Percentiles rank a stretch among this genome's conserved stretches.
phyloP scores from a whole-genome alignment of 129 eudicot species.

The Pseudognaphalium luteoalbum region DNA sequence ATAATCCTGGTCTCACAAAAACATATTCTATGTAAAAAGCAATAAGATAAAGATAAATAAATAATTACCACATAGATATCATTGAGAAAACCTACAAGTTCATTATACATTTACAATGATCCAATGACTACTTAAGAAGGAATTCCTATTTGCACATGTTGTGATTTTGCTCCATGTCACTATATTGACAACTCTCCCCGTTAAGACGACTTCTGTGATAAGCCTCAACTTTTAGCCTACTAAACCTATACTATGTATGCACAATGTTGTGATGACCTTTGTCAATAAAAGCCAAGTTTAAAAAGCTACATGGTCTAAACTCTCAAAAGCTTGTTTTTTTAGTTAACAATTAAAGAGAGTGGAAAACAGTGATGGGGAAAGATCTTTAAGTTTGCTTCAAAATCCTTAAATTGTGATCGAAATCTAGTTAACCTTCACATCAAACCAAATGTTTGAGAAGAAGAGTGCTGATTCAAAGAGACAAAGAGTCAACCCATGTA shows the following conservation, averaged over 20 bases:
- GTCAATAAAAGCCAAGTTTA: neutral
- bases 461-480: neutral
- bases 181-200: neutral
- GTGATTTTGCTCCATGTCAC: neutral
- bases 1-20: neutral
- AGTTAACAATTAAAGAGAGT: neutral
- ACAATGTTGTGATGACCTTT: neutral
- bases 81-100: neutral
- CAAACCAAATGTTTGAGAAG: neutral
- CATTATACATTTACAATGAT: too few species aligned
- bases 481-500: neutral
- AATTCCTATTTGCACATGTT: neutral
- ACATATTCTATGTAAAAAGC: neutral
- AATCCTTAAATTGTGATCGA: neutral
- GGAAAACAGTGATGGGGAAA: neutral
- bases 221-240: neutral
- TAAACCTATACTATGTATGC: neutral
- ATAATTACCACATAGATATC: too few species aligned
- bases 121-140: neutral
- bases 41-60: neutral
- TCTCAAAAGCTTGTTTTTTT: neutral
- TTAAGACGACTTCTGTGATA: neutral
- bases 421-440: neutral
- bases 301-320: neutral
- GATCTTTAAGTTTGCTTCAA: neutral